Evolutionary conservation across 2,329 filamentous ascomycete genomes (phyloP).

Genomic region (Pseudopyrenochaeta lycopersici): DNA sequence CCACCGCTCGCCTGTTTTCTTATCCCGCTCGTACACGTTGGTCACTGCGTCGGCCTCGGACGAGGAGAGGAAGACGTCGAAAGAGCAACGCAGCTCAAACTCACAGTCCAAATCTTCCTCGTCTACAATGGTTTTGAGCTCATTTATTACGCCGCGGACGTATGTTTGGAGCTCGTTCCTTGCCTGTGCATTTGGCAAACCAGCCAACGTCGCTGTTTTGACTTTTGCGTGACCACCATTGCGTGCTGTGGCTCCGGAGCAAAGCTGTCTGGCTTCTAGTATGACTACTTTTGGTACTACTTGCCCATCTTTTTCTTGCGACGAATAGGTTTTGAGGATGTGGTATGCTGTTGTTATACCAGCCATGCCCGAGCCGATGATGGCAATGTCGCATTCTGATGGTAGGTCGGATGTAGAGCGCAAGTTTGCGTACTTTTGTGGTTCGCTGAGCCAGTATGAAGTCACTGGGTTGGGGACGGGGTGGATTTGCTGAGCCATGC

Average conservation of each 20-base stretch:
- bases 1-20: constrained; percentile 20
- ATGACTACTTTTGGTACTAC: constrained; percentile 20
- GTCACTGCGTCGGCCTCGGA: constrained; percentile 13
- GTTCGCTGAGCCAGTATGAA: constrained; percentile 50
- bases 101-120: constrained; percentile 31
- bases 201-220: constrained; percentile 52
- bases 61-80: constrained; percentile 24
- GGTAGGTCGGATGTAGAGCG: constrained; percentile 41
- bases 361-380: constrained; percentile 48
- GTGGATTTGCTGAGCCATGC: constrained; percentile 31
- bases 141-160: constrained; percentile 19
- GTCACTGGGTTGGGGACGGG: constrained; percentile 42
- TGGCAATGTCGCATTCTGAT: constrained; percentile 34
- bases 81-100: constrained; percentile 33
- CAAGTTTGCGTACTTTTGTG: constrained; percentile 36
- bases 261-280: constrained; percentile 33
- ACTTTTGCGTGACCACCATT: constrained; percentile 56
- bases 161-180: constrained; percentile 21
- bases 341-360: constrained; percentile 18
- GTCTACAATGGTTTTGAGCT: constrained; percentile 17
- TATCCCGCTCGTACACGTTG: constrained; percentile 11
- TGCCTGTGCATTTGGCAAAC: constrained; percentile 5
- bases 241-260: constrained; percentile 34
- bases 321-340: background rate
- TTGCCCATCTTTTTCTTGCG: background rate